Evolutionary conservation across 306 rosid genomes (phyloP), one percentile per base, ranked within the genome.

Genomic region (Castanea crenata): DNA sequence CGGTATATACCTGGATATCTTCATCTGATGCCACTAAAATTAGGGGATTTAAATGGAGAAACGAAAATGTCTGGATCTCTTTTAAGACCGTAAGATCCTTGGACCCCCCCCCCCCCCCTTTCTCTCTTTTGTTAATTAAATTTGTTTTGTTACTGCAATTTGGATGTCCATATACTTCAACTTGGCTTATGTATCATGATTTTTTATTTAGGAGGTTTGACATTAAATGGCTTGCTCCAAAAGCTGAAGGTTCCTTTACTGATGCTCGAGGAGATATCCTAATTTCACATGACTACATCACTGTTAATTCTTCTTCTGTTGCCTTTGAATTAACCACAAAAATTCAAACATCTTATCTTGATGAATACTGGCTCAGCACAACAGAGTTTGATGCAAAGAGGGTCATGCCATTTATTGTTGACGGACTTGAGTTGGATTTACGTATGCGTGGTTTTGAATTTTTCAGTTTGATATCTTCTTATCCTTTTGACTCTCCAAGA

Each of bases 251-350:
- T 71, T 89, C 99, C 59, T 90, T 95, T 18, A 84, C 86, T 34
- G 93, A 91, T 86, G 97, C 96, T 82, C 93, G 98, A 75, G 99
- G 99, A 90, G 94, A 92, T 80, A 87, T 95, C 84, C 79, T 91
- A 79, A 86, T 95, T 73, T 89, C 96, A 9, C 92, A 91, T 19
- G 92, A 95, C 80, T 89, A 81, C 65, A 62, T 92, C 49, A 78
- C 70, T 52, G 82, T 92, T 79, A 85, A 76, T 85, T 95, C 97
- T 78, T 86, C 99, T 76, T 92, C 99, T 70, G 85, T 87, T 83
- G 98, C 96, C 76, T 90, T 95, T 82, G 99, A 92, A 69, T 86
- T 95, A 85, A 69, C 32, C 73, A 78, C 89, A 67, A 95, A 87
- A 86, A 83, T 89, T 85, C 91, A 76, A 79, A 90, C 94, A 81